Base-by-base conservation (phyloP, 2,329 filamentous ascomycete genomes). In the Penicillium sp. region DNA sequence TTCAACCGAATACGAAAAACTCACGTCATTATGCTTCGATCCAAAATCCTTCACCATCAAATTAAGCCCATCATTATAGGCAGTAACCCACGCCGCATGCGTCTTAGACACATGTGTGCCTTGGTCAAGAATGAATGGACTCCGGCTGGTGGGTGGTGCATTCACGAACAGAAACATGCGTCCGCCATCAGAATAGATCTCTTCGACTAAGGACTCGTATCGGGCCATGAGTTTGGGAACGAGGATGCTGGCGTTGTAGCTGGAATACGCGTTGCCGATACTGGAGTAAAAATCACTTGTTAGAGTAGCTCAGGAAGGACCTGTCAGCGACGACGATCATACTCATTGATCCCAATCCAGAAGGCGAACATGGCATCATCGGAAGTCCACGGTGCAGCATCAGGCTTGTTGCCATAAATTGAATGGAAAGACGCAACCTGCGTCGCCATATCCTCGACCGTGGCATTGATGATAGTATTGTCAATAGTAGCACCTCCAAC, bases 161-260 rank as follows among this genome's bases (percentile, higher is more conserved):
- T 76, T 82, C 27, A 86, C 53, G 46, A 85, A 74, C 1, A 78
- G 71, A 52, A 85, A 85, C 47, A 82, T 82, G 4, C 81, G 70
- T 2, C 75, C 75, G 0, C 82, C 82, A 2, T 72, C 68, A 2
- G 67, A 61, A 53, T 82, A 82, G 6, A 86, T 66, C 18, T 72
- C 60, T 47, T 76, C 61, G 40, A 75, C 53, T 39, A 75, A 64
- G 2, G 61, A 54, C 43, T 75, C 75, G 44, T 79, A 78, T 25
- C 66, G 64, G 12, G 70, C 67, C 57, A 78, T 69, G 8, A 80
- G 68, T 29, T 61, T 59, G 3, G 63, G 62, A 0, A 71, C 52
- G 3, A 73, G 52, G 5, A 58, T 52, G 33, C 59, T 61, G 37
- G 65, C 50, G 47, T 65, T 55, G 42, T 55, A 49, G 15, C 47